A percentile compares a stretch with the other conserved stretches of the same genome.
These are phyloP conservation scores for Plasmodium billcollinsi DNA, from an alignment of 169 alveolate species.

Conservation along the genomic window DNA sequence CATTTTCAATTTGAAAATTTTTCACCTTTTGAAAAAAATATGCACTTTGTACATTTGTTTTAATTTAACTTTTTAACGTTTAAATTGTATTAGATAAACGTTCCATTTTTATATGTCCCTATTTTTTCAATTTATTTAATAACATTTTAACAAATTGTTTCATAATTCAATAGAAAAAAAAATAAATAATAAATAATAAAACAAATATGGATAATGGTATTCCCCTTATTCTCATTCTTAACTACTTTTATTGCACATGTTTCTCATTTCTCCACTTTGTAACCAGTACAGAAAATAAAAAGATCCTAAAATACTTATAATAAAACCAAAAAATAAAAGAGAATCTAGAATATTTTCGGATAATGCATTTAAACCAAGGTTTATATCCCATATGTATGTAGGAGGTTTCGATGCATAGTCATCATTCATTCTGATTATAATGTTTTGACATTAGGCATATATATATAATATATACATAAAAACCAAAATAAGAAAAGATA, in stretches of 20 bases:
- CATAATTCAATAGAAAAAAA: not conserved
- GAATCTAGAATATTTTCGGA: conserved; percentile 41
- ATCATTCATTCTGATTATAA: conserved; percentile 24
- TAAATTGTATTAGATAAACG: too few species aligned
- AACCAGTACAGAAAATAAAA: conserved; percentile 71
- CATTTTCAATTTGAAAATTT: conserved; percentile 2
- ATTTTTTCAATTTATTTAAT: not conserved
- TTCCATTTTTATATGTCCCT: not conserved
- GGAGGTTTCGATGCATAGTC: conserved; percentile 54
- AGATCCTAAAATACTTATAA: conserved; percentile 56
- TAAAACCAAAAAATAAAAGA: conserved; percentile 51
- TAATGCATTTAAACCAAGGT: conserved; percentile 23
- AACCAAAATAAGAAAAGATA: too few species aligned
- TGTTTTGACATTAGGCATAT: not conserved
- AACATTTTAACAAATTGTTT: not conserved
- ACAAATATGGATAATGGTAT: not conserved
- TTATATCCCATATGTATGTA: conserved; percentile 36
- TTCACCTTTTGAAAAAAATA: too few species aligned
- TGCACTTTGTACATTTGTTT: too few species aligned
- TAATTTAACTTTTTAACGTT: too few species aligned
- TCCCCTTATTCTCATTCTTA: conserved; percentile 7
- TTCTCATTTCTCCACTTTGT: conserved; percentile 45
- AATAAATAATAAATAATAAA: not conserved
- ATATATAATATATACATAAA: too few species aligned
- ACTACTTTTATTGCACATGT: conserved; percentile 47